phyloP scores from a whole-genome alignment of 306 rosid genomes.

The Betula pendula region DNA sequence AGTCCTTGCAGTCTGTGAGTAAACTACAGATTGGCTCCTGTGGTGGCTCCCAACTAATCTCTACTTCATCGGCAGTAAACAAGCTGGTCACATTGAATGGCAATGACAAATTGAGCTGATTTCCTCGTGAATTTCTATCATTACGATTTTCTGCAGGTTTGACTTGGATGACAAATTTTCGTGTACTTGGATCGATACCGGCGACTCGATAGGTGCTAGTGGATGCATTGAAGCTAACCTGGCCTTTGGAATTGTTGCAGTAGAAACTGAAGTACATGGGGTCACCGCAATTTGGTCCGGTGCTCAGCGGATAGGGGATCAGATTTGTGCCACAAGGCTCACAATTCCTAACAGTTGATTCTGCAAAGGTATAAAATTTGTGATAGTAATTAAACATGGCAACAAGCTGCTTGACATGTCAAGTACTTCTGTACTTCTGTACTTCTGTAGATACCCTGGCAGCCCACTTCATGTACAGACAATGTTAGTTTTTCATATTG shows the following conservation, averaged over 20 bases:
- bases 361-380: constrained; percentile 22
- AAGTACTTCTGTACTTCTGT: too few species aligned
- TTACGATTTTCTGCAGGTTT: neutral
- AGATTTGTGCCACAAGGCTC: constrained; percentile 44
- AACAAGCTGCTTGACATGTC: neutral
- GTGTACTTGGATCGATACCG: neutral
- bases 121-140: neutral
- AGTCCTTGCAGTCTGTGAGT: constrained; percentile 25
- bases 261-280: constrained; percentile 31
- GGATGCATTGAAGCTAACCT: constrained; percentile 22
- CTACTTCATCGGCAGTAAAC: constrained; percentile 8
- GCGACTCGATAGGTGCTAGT: constrained; percentile 8
- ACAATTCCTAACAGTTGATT: constrained; percentile 28
- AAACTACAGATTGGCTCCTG: constrained; percentile 32
- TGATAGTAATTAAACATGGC: too few species aligned
- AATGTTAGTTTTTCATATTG: too few species aligned
- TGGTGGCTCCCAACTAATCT: constrained; percentile 37
- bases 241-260: constrained; percentile 19
- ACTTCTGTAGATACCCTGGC: neutral
- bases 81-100: constrained; percentile 5
- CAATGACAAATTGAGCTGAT: neutral
- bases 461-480: neutral
- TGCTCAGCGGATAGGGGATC: constrained; percentile 60
- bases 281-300: constrained; percentile 41
- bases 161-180: constrained; percentile 13